Evolutionary conservation across 2,329 filamentous ascomycete species (phyloP).

Genomic region (Bimuria novae-zelandiae): DNA sequence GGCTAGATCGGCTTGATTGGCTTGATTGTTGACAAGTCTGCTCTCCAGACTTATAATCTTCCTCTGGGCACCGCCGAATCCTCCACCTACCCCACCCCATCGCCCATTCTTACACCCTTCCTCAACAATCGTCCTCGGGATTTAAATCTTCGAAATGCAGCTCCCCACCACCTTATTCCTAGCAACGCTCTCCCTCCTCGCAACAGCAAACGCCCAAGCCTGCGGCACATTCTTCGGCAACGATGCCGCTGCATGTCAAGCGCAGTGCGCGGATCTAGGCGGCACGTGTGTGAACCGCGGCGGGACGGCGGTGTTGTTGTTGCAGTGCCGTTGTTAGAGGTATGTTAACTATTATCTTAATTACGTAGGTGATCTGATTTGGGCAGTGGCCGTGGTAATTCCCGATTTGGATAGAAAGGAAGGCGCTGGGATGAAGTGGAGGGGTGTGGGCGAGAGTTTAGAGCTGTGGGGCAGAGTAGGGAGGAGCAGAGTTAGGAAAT

Average conservation of each 20-base stretch:
- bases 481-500: background rate
- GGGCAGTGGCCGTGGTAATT: too few relatives aligned
- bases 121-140: background rate
- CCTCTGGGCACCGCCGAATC: background rate
- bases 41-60: too few relatives aligned
- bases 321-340: conserved; percentile 5
- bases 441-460: background rate
- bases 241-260: conserved; percentile 3
- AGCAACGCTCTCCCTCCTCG: background rate
- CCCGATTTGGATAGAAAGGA: too few relatives aligned
- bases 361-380: background rate
- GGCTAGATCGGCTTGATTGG: too few relatives aligned
- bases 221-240: conserved; percentile 8
- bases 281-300: conserved; percentile 2
- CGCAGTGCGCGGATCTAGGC: conserved; percentile 8
- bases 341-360: background rate
- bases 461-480: too few relatives aligned
- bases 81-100: background rate
- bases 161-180: background rate
- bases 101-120: background rate
- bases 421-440: background rate
- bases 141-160: conserved; percentile 2
- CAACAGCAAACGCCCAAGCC: conserved; percentile 1
- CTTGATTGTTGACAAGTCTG: too few relatives aligned
- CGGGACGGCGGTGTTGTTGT: conserved; percentile 1